A percentile compares a stretch with the other conserved stretches of the same genome.
phyloP scores from a whole-genome alignment of 345 rosid species.

The Fremontodendron californicum region DNA sequence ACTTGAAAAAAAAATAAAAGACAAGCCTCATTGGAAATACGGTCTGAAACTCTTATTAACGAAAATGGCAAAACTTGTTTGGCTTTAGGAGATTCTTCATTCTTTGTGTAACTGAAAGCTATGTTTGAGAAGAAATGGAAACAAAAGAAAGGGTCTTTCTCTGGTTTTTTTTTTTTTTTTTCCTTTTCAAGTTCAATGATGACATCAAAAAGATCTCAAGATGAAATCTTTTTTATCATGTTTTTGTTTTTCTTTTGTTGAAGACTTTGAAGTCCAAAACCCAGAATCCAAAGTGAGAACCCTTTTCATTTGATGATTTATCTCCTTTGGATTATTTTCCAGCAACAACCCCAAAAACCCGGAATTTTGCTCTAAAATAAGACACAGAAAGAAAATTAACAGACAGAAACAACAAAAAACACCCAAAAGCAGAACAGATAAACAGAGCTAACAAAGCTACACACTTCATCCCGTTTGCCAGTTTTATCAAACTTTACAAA shows the following conservation, averaged over 20 bases:
- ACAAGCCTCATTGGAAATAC: background rate
- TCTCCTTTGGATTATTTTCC: background rate
- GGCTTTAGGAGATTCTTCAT: conserved; percentile 9
- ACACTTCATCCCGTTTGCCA: background rate
- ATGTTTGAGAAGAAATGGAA: conserved; percentile 4
- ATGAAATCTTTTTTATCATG: background rate
- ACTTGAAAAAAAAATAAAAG: background rate
- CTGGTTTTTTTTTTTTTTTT: no score
- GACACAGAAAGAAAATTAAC: background rate
- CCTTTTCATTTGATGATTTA: background rate
- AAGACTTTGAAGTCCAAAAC: background rate
- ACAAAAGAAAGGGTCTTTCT: background rate
- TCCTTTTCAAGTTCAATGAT: background rate
- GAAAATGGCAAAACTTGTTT: background rate
- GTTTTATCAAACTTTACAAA: conserved; percentile 2
- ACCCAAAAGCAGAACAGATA: background rate
- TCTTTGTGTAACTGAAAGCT: background rate
- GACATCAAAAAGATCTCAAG: background rate
- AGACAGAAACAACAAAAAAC: background rate
- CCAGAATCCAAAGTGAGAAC: background rate
- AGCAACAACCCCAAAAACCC: background rate
- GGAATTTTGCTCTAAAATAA: background rate
- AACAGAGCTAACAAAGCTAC: background rate
- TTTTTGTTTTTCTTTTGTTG: background rate
- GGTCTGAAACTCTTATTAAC: background rate